A percentile compares a stretch with the other conserved stretches of the same genome.
These are phyloP conservation scores for Nothophaeocryptopus gaeumannii DNA, from an alignment of 2,329 filamentous ascomycete species.

Conservation along the genomic window DNA sequence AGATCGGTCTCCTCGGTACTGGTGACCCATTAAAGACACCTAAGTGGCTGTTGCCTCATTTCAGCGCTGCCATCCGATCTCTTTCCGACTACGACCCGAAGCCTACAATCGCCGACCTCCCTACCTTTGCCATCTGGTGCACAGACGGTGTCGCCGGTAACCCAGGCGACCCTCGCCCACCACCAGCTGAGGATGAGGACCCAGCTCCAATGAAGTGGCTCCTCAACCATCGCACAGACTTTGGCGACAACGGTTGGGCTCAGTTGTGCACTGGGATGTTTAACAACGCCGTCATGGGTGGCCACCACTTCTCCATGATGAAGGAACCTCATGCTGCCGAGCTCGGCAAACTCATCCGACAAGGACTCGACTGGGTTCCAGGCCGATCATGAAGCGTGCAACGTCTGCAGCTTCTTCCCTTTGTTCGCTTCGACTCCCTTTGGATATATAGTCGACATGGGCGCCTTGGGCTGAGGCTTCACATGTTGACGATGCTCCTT, in stretches of 20 bases:
- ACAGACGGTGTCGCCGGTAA: constrained; percentile 68
- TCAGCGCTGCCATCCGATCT: constrained; percentile 65
- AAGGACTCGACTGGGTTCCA: constrained; percentile 37
- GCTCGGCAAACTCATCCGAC: constrained; percentile 43
- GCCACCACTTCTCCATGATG: constrained; percentile 77
- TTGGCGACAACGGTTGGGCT: constrained; percentile 67
- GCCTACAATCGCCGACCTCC: constrained; percentile 61
- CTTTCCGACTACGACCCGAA: constrained; percentile 67
- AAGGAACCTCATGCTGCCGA: constrained; percentile 50
- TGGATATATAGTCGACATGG: constrained; percentile 18
- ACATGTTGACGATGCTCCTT: constrained; percentile 2
- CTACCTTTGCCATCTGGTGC: constrained; percentile 67
- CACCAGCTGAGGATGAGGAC: constrained; percentile 58
- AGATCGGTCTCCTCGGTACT: constrained; percentile 68
- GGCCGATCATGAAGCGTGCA: background rate
- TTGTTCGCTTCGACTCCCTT: constrained; percentile 18
- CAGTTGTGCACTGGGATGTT: constrained; percentile 61
- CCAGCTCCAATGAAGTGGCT: constrained; percentile 61
- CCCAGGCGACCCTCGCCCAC: constrained; percentile 62
- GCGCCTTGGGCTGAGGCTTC: constrained; percentile 31
- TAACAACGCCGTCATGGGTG: constrained; percentile 65
- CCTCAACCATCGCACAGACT: constrained; percentile 70
- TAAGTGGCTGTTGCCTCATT: constrained; percentile 72
- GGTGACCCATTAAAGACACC: constrained; percentile 60
- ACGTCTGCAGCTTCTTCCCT: background rate